Base-by-base conservation (phyloP, 306 rosid species). In the Sindora glabra region DNA sequence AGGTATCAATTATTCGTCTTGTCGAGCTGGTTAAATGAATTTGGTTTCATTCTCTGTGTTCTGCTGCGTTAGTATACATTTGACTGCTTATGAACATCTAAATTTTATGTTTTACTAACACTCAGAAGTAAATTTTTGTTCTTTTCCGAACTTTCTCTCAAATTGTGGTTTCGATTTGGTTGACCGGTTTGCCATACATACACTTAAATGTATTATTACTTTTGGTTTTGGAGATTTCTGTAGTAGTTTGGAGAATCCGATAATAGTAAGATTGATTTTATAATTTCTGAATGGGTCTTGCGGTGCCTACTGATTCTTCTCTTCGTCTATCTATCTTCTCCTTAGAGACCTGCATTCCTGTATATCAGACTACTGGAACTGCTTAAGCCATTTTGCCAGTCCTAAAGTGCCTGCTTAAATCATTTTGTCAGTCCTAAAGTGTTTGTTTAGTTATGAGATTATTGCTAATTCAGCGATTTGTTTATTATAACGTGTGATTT, bases 1-100 rank as follows among this genome's bases (percentile, higher is more conserved):
- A 94, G 99, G 99, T 94, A 75, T 73, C 5, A 3, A 37, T 73
- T 18, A 13, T 11, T 33, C 9, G 25, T 16, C 15, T 44, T 54
- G 69, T 10, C 5, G 44, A 72, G 30, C 50, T 36, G 48, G 46
- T 46, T 36, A 26, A 11, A 5, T 54, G 30, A 8, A 39, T 25
- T 21, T n/a, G 22, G 48, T 19, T 59, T 13, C 16, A 17, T 33
- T 59, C 32, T 10, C 23, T 32, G 62, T 15, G 53, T 14, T 47
- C 65, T 18, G 29, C n/a, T 59, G 14, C 29, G 16, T 62, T 34
- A 60, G 30, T 27, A 42, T 5, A 56, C 50, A 11, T 49, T 33
- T 49, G 38, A 30, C 34, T 59, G 2, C 26, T 2, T 48, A 27
- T 64, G 38, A 32, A 14, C 34, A 8, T 74, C 57, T 53, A 10